phyloP scores from a whole-genome alignment of 768 basidiomycete genomes.

The Amanita pseudoporphyria region DNA sequence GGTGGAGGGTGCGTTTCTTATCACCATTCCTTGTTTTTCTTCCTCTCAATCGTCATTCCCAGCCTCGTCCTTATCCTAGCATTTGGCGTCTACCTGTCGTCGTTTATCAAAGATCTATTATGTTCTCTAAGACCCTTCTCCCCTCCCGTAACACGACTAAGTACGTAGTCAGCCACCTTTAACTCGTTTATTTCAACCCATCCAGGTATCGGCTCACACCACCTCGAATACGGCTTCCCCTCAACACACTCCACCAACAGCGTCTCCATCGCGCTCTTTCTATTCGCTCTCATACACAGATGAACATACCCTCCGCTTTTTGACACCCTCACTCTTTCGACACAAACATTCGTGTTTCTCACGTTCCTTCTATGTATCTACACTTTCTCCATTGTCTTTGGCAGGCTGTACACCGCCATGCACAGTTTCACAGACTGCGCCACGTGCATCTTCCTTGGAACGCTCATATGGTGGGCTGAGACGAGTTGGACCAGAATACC shows the following conservation, averaged over 20 bases:
- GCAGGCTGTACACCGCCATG: constrained; percentile 77
- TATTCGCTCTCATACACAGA: constrained; percentile 50
- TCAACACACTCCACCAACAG: constrained; percentile 93
- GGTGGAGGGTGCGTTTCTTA: no score
- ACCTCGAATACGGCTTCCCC: constrained; percentile 91
- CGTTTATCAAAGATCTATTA: constrained; percentile 87
- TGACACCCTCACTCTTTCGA: constrained; percentile 26
- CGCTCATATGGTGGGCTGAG: constrained; percentile 61
- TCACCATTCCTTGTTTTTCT: no score
- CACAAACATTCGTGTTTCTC: constrained; percentile 29
- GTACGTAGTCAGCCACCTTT: constrained; percentile 33
- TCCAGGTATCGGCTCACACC: constrained; percentile 67
- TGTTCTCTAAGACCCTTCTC: constrained; percentile 87
- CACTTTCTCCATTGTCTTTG: constrained; percentile 63
- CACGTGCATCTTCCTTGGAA: constrained; percentile 56
- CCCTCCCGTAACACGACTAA: constrained; percentile 82
- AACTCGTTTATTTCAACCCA: neutral
- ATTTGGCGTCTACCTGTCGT: no score
- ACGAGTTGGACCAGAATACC: no score
- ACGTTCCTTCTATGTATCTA: constrained; percentile 45
- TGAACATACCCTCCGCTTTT: constrained; percentile 27
- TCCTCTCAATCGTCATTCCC: no score
- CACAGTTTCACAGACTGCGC: constrained; percentile 70
- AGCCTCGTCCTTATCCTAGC: no score
- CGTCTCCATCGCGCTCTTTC: constrained; percentile 80